Percentiles rank a stretch among this genome's conserved stretches.
Conservation (phyloP, 2,329 filamentous ascomycete genomes). For the Sclerotinia subarctica region DNA sequence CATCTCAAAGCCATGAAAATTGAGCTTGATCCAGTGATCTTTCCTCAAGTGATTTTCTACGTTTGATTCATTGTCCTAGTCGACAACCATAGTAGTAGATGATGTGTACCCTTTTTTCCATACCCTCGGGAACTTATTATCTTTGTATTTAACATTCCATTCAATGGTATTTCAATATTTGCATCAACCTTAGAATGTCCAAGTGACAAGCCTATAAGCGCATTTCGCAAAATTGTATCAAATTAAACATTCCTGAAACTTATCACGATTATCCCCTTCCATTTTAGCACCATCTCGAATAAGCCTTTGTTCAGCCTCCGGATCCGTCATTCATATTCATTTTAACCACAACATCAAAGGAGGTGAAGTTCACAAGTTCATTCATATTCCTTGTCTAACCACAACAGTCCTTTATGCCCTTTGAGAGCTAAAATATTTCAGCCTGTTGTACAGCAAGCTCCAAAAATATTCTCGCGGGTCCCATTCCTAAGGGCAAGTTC, state of each 20-base stretch:
- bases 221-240: neutral
- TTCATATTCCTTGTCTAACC: neutral
- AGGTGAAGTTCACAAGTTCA: too few species aligned
- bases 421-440: constrained; percentile 5
- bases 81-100: too few species aligned
- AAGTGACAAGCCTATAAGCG: neutral
- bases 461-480: neutral
- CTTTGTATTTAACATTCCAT: neutral
- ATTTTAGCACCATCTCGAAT: neutral
- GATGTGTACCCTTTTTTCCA: neutral
- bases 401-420: neutral
- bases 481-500: neutral
- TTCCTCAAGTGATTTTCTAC: neutral
- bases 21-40: neutral
- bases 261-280: neutral
- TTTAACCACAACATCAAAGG: neutral
- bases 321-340: constrained; percentile 8
- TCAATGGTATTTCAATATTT: too few species aligned
- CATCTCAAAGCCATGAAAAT: neutral
- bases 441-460: neutral
- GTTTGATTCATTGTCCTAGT: neutral
- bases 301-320: constrained; percentile 3
- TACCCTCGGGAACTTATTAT: neutral
- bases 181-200: neutral
- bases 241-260: neutral